A percentile compares a stretch with the other conserved stretches of the same genome.
Conservation (phyloP, 495 filamentous ascomycete species). For the Cetradonia linearis region DNA sequence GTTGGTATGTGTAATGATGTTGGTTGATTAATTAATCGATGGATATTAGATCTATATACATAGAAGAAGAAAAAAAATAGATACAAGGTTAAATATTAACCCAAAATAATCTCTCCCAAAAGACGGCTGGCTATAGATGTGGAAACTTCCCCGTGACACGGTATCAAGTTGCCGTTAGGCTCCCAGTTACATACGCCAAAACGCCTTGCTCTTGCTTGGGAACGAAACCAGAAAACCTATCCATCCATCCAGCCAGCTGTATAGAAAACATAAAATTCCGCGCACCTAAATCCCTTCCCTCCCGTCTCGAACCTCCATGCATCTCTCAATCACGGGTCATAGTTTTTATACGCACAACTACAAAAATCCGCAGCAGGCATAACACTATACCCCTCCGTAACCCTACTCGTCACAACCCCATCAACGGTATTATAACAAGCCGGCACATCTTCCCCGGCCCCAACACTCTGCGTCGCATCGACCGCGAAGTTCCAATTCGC, state of each 20-base stretch:
- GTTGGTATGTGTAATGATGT: too few relatives aligned
- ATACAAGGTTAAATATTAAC: too few relatives aligned
- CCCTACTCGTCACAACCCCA: conserved; percentile 7
- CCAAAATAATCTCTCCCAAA: not conserved
- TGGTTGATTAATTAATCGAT: too few relatives aligned
- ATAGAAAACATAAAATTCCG: not conserved
- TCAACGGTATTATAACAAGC: conserved; percentile 29
- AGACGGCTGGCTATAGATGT: too few relatives aligned
- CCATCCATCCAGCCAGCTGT: not conserved
- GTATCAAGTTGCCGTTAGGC: not conserved
- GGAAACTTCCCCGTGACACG: not conserved
- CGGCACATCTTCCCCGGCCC: conserved; percentile 34
- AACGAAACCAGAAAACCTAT: not conserved
- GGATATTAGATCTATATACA: too few relatives aligned
- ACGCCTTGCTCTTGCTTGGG: not conserved
- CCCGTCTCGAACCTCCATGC: too few relatives aligned
- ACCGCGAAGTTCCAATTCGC: conserved; percentile 40
- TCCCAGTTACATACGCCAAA: not conserved
- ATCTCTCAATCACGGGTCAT: conserved; percentile 14
- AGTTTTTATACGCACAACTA: conserved; percentile 25
- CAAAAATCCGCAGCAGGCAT: conserved; percentile 17
- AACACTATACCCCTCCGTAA: conserved; percentile 17
- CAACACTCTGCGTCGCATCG: conserved; percentile 35
- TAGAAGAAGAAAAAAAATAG: too few relatives aligned
- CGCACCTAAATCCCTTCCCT: not conserved